Conservation (phyloP, 441 rosid species). For the Manihot esculenta region DNA sequence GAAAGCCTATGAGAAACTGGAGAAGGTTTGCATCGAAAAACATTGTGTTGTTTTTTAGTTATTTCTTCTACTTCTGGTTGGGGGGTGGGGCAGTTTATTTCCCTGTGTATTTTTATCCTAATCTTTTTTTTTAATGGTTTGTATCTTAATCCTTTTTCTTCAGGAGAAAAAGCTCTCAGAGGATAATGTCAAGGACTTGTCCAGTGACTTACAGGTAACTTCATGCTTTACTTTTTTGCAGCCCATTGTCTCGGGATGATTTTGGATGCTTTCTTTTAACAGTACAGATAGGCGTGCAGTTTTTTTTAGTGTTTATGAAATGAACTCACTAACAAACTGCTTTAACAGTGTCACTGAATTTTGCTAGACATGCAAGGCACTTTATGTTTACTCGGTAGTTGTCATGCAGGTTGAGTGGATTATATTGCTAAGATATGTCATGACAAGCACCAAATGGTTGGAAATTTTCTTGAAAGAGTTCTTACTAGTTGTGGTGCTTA, state of each 20-base stretch:
- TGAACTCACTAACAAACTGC: not conserved
- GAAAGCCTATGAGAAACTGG: slow-evolving; percentile 86
- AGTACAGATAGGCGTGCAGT: not conserved
- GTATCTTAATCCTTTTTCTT: slow-evolving; percentile 11
- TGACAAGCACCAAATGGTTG: not conserved
- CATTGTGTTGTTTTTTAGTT: not conserved
- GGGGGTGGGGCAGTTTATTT: no score
- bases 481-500: not conserved
- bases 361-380: no score
- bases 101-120: not conserved
- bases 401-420: not conserved
- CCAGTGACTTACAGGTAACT: slow-evolving; percentile 81
- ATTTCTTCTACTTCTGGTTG: no score
- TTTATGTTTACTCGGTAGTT: not conserved
- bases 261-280: not conserved
- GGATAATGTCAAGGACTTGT: slow-evolving; percentile 90
- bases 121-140: not conserved
- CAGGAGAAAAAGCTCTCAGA: slow-evolving; percentile 96
- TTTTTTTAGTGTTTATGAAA: not conserved
- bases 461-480: not conserved
- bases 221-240: slow-evolving; percentile 3
- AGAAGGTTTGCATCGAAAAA: slow-evolving; percentile 52
- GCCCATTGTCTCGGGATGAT: not conserved
- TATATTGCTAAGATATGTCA: not conserved
- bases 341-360: not conserved